A percentile compares a stretch with the other conserved stretches of the same genome.
Evolutionary conservation across 352 stramenopile genomes (phyloP).

Genomic region (Detonula confervacea): DNA sequence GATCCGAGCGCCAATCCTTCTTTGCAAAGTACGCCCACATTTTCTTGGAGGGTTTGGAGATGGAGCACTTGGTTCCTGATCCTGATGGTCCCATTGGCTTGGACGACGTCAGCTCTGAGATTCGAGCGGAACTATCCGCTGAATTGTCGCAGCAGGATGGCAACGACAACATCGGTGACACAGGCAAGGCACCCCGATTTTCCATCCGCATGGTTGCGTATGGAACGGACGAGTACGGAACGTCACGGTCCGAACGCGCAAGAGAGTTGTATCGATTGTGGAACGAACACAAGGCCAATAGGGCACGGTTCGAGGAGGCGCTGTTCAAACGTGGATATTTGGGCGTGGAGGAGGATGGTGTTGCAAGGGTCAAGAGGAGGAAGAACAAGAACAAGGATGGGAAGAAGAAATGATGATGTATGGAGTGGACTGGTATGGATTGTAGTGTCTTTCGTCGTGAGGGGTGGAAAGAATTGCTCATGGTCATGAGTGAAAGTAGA

Average conservation of each 20-base stretch:
- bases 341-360: constrained; percentile 33
- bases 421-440: too few species aligned
- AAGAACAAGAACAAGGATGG: too few species aligned
- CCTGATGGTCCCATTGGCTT: constrained; percentile 64
- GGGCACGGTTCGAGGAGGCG: constrained; percentile 78
- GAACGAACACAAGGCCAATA: constrained; percentile 77
- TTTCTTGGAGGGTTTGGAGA: constrained; percentile 72
- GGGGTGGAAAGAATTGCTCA: too few species aligned
- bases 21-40: constrained; percentile 70
- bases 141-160: constrained; percentile 31
- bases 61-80: constrained; percentile 80
- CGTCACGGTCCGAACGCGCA: constrained; percentile 50
- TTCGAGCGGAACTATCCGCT: constrained; percentile 44
- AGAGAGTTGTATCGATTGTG: constrained; percentile 69
- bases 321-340: constrained; percentile 74
- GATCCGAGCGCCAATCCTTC: constrained; percentile 63
- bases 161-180: constrained; percentile 3
- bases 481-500: too few species aligned
- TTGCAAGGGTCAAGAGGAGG: too few species aligned
- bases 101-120: constrained; percentile 55
- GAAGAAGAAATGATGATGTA: too few species aligned
- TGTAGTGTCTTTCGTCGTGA: too few species aligned
- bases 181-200: constrained; percentile 57
- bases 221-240: constrained; percentile 64
- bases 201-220: constrained; percentile 66